A percentile compares a stretch with the other conserved stretches of the same genome.
These are phyloP conservation scores for Eutrema yunnanense DNA, from an alignment of 345 rosid species.

Conservation along the genomic window DNA sequence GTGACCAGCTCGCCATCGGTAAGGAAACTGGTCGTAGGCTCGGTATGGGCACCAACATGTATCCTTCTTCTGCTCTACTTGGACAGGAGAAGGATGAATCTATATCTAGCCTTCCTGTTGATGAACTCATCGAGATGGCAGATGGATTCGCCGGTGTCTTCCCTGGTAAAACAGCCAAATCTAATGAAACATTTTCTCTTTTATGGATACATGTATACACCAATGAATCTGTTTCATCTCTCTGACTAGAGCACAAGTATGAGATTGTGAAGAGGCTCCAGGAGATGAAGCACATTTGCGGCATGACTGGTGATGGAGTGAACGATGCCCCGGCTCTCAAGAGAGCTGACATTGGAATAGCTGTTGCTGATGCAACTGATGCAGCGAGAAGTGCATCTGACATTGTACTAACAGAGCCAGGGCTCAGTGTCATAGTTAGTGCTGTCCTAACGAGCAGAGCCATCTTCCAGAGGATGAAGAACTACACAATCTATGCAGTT, in stretches of 20 bases:
- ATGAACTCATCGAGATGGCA: conserved; percentile 91
- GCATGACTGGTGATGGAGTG: conserved; percentile 98
- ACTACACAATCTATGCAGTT: conserved; percentile 96
- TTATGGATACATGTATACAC: not conserved
- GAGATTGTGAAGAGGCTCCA: conserved; percentile 91
- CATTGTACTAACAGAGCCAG: conserved; percentile 90
- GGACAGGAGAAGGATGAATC: conserved; percentile 55
- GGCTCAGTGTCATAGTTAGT: conserved; percentile 87
- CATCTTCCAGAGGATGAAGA: conserved; percentile 96
- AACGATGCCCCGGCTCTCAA: conserved; percentile 96
- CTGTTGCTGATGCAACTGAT: conserved; percentile 96
- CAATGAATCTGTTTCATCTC: not conserved
- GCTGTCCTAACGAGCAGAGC: conserved; percentile 94
- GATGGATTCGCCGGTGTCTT: conserved; percentile 97
- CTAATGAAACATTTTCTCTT: not conserved
- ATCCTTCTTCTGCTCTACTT: conserved; percentile 88
- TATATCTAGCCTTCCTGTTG: conserved; percentile 50
- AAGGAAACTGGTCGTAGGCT: conserved; percentile 94
- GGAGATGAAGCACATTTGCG: conserved; percentile 82
- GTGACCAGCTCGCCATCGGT: conserved; percentile 90
- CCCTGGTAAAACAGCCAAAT: conserved; percentile 48
- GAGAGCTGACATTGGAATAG: conserved; percentile 94
- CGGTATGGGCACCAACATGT: conserved; percentile 97
- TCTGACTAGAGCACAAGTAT: conserved; percentile 70
- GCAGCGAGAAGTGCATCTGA: conserved; percentile 94